A percentile compares a stretch with the other conserved stretches of the same genome.
These are phyloP conservation scores for Cyberlindnera sargentensis DNA, from an alignment of 805 yeast species.

Conservation along the genomic window DNA sequence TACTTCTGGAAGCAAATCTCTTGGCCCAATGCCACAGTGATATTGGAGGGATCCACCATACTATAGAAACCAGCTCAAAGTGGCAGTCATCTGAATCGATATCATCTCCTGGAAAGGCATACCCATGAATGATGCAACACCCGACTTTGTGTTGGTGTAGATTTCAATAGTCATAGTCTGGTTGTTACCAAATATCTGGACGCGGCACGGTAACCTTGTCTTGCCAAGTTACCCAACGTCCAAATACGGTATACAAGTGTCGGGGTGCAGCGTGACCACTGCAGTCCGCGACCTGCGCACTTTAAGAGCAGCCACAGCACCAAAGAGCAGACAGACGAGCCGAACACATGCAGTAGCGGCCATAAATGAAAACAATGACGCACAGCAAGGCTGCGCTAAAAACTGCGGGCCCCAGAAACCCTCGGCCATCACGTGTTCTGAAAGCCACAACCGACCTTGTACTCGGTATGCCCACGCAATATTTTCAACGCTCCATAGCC, in stretches of 20 bases:
- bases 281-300: conserved; percentile 17
- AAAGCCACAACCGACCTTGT: too few relatives aligned
- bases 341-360: background rate
- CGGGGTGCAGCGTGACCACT: conserved; percentile 23
- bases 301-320: conserved; percentile 37
- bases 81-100: conserved; percentile 38
- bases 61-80: conserved; percentile 37
- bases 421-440: too few relatives aligned
- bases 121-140: conserved; percentile 41
- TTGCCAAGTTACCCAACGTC: conserved; percentile 28
- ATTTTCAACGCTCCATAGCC: background rate
- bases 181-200: conserved; percentile 43
- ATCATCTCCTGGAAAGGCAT: conserved; percentile 47
- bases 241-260: conserved; percentile 43
- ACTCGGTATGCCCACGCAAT: background rate
- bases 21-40: background rate
- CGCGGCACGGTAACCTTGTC: conserved; percentile 25
- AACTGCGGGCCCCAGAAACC: too few relatives aligned
- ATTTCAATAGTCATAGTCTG: conserved; percentile 41
- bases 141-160: conserved; percentile 32
- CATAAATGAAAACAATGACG: background rate
- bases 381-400: too few relatives aligned
- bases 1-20: conserved; percentile 32
- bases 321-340: conserved; percentile 39
- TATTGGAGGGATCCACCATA: conserved; percentile 21